Evolutionary conservation across 768 basidiomycete species (phyloP).

Genomic region (Lentinula detonsa): DNA sequence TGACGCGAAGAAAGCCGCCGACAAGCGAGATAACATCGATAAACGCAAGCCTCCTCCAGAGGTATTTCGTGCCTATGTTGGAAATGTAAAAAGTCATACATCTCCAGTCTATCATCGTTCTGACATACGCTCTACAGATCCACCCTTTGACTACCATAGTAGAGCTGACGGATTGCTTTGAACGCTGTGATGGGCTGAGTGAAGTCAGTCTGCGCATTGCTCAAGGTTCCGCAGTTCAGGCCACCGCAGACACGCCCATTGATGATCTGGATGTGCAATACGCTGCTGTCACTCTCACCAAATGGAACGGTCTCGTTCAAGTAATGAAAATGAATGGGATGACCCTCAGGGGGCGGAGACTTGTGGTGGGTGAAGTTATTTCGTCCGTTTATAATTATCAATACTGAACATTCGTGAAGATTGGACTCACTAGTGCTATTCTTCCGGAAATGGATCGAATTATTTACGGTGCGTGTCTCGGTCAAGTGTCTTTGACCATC

Average conservation of each 20-base stretch:
- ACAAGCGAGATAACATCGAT: background rate
- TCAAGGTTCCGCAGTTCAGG: constrained; percentile 28
- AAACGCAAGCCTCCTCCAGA: background rate
- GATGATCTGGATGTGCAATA: constrained; percentile 36
- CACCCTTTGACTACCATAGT: constrained; percentile 27
- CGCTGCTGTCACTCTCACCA: constrained; percentile 42
- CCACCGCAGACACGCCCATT: background rate
- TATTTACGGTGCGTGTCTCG: background rate
- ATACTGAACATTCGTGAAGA: background rate
- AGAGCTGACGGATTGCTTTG: constrained; percentile 27
- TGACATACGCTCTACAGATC: constrained; percentile 19
- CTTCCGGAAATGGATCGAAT: constrained; percentile 4
- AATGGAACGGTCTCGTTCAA: constrained; percentile 25
- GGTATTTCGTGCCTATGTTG: constrained; percentile 25
- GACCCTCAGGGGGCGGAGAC: constrained; percentile 23
- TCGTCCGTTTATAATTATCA: background rate
- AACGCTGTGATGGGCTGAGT: constrained; percentile 26
- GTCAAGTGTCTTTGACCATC: background rate
- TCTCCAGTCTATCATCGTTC: background rate
- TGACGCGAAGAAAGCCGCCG: background rate
- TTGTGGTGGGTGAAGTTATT: constrained; percentile 28
- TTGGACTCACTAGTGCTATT: constrained; percentile 7
- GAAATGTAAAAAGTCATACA: constrained; percentile 44
- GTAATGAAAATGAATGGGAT: constrained; percentile 37
- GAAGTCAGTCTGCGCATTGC: constrained; percentile 36